Evolutionary conservation across 2,329 filamentous ascomycete genomes (phyloP), one percentile per base, ranked within the genome.

Genomic region (Neodidymelliopsis sp.): DNA sequence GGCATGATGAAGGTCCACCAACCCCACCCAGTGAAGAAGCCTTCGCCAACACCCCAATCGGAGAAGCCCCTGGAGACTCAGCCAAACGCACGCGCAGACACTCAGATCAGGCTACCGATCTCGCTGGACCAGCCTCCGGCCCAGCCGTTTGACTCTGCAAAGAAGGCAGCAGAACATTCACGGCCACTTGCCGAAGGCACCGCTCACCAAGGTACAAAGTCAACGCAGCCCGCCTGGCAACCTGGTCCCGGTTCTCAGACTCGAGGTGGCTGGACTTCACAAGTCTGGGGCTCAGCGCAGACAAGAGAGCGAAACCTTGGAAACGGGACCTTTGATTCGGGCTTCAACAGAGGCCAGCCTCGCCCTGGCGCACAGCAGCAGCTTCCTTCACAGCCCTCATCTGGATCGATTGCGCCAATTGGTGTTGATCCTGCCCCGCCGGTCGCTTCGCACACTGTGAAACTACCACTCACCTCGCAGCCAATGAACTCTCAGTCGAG

Each of bases 261-360:
- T 48, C 60, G 63, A 35, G 40, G 34, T 25, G 50, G 59, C 44
- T 70, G 69, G 69, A 62, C 60, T 20, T 66, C 65, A 36, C 90
- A 87, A 65, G 86, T 91, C 13, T 92, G 89, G 89, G 88, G 85
- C 13, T 84, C 87, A 31, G 86, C 85, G n/a, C 84, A 66, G 49
- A 51, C 84, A 44, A 86, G 83, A 60, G 85, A 89, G 57, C 81
- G 85, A 43, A 85, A 84, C 9, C 84, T 92, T 15, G 89, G 89
- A 3, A 92, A 92, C 67, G 89, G 89, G 31, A 90, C 88, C 0
- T 92, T 92, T 63, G 84, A 82, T 47, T 79, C 83, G 10, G 83
- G 85, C 57, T 77, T 87, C 40, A 80, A 79, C 20, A 76, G 77
- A 33, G 68, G 79, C 13, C 73, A 81, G 10, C 75, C 76, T 41